phyloP scores from a whole-genome alignment of 2,329 filamentous ascomycete genomes.

The Fusarium neocosmosporiellum region DNA sequence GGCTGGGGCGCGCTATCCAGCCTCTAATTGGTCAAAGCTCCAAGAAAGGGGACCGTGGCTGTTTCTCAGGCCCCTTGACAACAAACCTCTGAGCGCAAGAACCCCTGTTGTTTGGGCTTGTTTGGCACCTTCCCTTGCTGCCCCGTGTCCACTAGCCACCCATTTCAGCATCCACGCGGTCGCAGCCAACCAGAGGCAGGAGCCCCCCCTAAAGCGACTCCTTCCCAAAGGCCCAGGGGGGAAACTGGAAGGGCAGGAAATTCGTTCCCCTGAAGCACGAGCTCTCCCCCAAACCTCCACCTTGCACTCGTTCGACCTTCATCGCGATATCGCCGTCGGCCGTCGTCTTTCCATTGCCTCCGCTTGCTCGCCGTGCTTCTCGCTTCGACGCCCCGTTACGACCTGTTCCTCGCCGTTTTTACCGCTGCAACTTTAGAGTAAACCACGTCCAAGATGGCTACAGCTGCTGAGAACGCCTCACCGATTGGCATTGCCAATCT shows the following conservation, averaged over 20 bases:
- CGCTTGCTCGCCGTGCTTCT: constrained; percentile 32
- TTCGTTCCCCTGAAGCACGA: constrained; percentile 52
- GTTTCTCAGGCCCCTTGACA: constrained; percentile 30
- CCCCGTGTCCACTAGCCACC: constrained; percentile 45
- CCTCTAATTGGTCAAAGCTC: constrained; percentile 27
- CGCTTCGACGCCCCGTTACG: constrained; percentile 11
- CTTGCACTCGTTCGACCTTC: constrained; percentile 45
- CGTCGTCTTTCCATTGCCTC: constrained; percentile 35
- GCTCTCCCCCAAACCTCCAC: constrained; percentile 45
- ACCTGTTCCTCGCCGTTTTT: constrained; percentile 12
- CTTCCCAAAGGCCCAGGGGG: constrained; percentile 35
- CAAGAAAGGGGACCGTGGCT: constrained; percentile 37
- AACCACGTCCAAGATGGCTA: constrained; percentile 60
- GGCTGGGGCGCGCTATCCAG: constrained; percentile 16
- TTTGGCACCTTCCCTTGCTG: constrained; percentile 41
- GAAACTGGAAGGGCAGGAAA: constrained; percentile 45
- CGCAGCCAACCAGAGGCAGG: constrained; percentile 46
- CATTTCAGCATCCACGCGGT: constrained; percentile 35
- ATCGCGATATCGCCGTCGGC: constrained; percentile 40
- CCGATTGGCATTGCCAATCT: constrained; percentile 81
- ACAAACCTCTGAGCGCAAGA: constrained; percentile 14
- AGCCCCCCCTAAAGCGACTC: constrained; percentile 39
- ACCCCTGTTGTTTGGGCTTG: constrained; percentile 26
- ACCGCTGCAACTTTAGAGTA: constrained; percentile 12
- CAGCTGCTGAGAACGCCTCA: constrained; percentile 69